Percentiles rank a stretch among this genome's conserved stretches.
Conservation (phyloP, 2,329 filamentous ascomycete genomes). For the Dendrostoma leiphaemia region DNA sequence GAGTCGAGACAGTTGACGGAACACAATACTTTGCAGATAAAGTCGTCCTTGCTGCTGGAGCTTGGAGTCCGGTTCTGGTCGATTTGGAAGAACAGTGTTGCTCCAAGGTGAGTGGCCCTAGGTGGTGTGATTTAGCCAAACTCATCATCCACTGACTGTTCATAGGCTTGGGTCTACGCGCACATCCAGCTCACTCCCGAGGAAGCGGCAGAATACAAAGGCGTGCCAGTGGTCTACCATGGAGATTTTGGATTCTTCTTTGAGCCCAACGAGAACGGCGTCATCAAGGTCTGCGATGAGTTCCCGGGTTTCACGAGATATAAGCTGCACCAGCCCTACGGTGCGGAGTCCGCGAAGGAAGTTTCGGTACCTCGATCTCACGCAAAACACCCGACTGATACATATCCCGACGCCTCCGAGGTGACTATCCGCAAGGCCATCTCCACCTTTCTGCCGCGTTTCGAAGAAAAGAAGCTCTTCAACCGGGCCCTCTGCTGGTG, state of each 20-base stretch:
- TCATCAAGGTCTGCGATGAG: conserved; percentile 37
- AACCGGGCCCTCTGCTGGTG: conserved; percentile 34
- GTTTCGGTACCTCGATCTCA: conserved; percentile 35
- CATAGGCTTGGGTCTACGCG: conserved; percentile 43
- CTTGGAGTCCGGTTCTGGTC: conserved; percentile 35
- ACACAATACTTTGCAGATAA: conserved; percentile 41
- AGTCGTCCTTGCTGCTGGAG: conserved; percentile 39
- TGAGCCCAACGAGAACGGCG: conserved; percentile 40
- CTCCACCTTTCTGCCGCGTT: conserved; percentile 29
- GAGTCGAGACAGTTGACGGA: conserved; percentile 39
- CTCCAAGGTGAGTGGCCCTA: conserved; percentile 32
- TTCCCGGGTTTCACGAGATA: conserved; percentile 38
- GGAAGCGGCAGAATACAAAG: conserved; percentile 39
- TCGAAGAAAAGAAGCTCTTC: conserved; percentile 28
- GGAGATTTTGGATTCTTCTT: conserved; percentile 48
- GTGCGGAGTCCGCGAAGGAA: conserved; percentile 25
- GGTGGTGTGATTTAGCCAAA: no score
- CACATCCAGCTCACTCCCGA: conserved; percentile 40
- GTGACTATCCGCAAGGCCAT: conserved; percentile 28
- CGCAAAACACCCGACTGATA: conserved; percentile 35
- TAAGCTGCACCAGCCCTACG: conserved; percentile 32
- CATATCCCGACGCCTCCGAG: conserved; percentile 34
- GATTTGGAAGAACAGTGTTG: conserved; percentile 36
- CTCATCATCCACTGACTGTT: conserved; percentile 9
- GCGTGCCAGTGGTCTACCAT: conserved; percentile 43